Evolutionary conservation across 768 basidiomycete species (phyloP).

Genomic region (Coprinopsis strossmayeri): DNA sequence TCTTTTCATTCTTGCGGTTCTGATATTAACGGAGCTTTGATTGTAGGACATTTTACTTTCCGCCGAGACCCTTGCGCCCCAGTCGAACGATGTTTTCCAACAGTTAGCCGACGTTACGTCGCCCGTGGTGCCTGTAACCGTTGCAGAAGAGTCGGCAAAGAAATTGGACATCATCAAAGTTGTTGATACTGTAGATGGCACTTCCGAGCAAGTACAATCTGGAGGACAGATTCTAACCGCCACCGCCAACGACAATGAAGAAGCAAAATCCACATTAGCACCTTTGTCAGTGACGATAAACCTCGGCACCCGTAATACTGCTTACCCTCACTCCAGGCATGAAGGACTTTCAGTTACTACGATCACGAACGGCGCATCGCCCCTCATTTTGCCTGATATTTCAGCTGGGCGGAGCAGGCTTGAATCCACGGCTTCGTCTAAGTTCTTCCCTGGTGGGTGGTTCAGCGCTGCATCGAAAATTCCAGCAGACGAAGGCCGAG

Average conservation of each 20-base stretch:
- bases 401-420: conserved; percentile 30
- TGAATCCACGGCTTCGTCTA: conserved; percentile 49
- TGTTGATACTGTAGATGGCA: no score
- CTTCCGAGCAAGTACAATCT: no score
- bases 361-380: background rate
- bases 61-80: no score
- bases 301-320: no score
- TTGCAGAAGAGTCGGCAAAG: background rate
- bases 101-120: background rate
- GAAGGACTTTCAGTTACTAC: background rate
- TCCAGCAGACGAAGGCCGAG: conserved; percentile 33
- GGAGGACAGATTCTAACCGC: no score
- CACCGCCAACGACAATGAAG: conserved; percentile 3
- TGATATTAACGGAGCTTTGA: no score
- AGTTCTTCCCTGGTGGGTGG: conserved; percentile 55
- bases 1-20: no score
- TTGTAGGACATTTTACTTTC: no score
- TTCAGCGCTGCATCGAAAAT: conserved; percentile 31
- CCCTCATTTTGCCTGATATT: conserved; percentile 6
- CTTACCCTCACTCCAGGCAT: no score
- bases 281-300: no score
- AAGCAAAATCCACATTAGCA: conserved; percentile 2
- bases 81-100: background rate
- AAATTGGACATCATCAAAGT: no score
- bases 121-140: background rate